phyloP scores from a whole-genome alignment of 148 eudicot genomes.

The Diospyros kaki region DNA sequence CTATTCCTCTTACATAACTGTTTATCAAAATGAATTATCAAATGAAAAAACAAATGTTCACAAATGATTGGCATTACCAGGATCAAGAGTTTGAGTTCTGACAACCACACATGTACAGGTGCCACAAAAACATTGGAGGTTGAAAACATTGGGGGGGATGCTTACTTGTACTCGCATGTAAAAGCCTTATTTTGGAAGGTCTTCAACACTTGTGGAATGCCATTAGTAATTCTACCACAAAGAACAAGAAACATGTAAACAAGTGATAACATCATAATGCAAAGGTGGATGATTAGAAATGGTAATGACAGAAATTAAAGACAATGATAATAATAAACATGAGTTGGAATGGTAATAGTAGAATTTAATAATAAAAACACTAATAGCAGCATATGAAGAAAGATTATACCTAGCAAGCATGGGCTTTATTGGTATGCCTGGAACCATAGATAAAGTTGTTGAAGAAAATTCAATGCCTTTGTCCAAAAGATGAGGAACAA shows the following conservation, averaged over 20 bases:
- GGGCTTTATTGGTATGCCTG: conserved; percentile 92
- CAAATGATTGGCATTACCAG: too few species aligned
- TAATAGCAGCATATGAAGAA: background rate
- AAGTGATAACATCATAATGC: conserved; percentile 6
- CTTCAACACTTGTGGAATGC: conserved; percentile 65
- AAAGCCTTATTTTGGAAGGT: conserved; percentile 71
- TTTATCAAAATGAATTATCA: too few species aligned
- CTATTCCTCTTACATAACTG: too few species aligned
- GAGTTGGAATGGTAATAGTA: background rate
- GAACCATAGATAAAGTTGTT: conserved; percentile 68
- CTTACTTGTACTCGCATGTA: conserved; percentile 93
- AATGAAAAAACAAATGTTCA: too few species aligned
- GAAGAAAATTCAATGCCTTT: conserved; percentile 76
- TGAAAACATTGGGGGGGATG: background rate
- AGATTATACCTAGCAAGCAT: conserved; percentile 89
- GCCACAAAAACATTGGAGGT: too few species aligned
- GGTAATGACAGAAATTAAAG: background rate
- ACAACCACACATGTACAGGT: too few species aligned
- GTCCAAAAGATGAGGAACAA: conserved; percentile 82
- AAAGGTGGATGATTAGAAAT: background rate
- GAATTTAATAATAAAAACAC: conserved; percentile 5
- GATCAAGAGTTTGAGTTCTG: too few species aligned
- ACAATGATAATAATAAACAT: background rate
- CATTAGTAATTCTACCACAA: conserved; percentile 73
- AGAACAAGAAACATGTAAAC: conserved; percentile 10